Conservation (phyloP, 1,139 yeast species). For the Geotrichum restrictum region DNA sequence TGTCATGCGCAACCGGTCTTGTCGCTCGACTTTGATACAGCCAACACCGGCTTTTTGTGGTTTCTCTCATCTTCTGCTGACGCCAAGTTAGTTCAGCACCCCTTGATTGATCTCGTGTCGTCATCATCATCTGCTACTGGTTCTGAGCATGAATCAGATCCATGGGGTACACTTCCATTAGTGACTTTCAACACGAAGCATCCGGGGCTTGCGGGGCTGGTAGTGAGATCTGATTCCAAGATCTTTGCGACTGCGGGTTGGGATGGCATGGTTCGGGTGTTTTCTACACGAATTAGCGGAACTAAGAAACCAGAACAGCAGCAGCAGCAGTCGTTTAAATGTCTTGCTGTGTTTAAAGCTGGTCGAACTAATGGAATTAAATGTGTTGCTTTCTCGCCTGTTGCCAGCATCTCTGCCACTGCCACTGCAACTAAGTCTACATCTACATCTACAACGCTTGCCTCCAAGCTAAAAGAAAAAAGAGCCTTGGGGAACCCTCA, state of each 20-base stretch:
- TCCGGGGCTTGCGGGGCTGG: constrained; percentile 34
- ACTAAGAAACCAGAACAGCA: constrained; percentile 3
- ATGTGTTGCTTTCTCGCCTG: constrained; percentile 29
- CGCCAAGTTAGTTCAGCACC: constrained; percentile 32
- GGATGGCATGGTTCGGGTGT: constrained; percentile 41
- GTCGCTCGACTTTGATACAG: constrained; percentile 27
- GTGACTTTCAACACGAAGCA: constrained; percentile 28
- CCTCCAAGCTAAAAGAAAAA: constrained; percentile 18
- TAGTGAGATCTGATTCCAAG: constrained; percentile 33
- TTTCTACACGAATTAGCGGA: constrained; percentile 15
- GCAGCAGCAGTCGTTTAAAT: constrained; percentile 23
- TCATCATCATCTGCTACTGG: too few relatives aligned
- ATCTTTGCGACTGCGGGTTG: constrained; percentile 40
- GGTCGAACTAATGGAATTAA: constrained; percentile 34
- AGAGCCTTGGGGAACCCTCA: constrained; percentile 21
- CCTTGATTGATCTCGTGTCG: constrained; percentile 12
- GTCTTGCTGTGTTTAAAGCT: constrained; percentile 35
- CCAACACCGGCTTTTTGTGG: constrained; percentile 17
- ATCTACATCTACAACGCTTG: background rate
- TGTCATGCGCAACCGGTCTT: constrained; percentile 40
- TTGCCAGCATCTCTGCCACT: background rate
- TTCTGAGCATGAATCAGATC: too few relatives aligned
- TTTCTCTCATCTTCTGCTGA: constrained; percentile 39
- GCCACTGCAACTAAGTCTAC: background rate
- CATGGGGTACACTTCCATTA: constrained; percentile 13